A percentile compares a stretch with the other conserved stretches of the same genome.
Conservation (phyloP, 306 rosid genomes). For the Quercus variabilis region DNA sequence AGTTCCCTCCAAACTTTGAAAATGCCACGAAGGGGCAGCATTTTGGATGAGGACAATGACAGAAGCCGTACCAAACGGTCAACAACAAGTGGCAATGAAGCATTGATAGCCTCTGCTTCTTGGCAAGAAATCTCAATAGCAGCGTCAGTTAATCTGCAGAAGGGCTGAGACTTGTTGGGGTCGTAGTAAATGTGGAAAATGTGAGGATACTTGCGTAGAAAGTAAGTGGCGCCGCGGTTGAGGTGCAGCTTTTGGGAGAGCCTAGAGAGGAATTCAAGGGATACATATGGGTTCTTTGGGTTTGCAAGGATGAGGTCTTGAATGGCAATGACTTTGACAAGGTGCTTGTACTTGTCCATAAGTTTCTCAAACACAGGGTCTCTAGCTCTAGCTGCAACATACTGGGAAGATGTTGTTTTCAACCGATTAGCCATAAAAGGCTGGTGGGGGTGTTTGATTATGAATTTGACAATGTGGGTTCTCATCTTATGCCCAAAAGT, state of each 20-base stretch:
- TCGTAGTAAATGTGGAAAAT: conserved; percentile 69
- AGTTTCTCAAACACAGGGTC: conserved; percentile 91
- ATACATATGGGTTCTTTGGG: conserved; percentile 53
- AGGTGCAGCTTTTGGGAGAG: conserved; percentile 88
- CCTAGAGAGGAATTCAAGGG: conserved; percentile 72
- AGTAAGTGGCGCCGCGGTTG: conserved; percentile 68
- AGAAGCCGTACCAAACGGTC: conserved; percentile 67
- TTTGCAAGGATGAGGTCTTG: conserved; percentile 88
- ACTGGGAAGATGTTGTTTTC: conserved; percentile 67
- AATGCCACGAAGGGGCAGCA: conserved; percentile 79
- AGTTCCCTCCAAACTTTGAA: conserved; percentile 87
- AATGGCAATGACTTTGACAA: conserved; percentile 69
- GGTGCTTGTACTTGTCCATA: conserved; percentile 79
- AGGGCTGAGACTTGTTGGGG: conserved; percentile 56
- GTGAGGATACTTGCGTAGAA: conserved; percentile 82
- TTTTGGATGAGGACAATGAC: conserved; percentile 63
- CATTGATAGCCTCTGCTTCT: conserved; percentile 57
- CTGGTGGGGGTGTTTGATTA: conserved; percentile 22
- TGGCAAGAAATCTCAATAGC: conserved; percentile 45
- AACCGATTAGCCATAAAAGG: conserved; percentile 36
- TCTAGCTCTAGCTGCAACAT: conserved; percentile 69
- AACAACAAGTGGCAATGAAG: conserved; percentile 58
- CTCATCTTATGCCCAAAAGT: conserved; percentile 12
- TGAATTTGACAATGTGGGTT: conserved; percentile 28
- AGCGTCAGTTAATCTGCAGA: conserved; percentile 59